Evolutionary conservation across 2,329 filamentous ascomycete species (phyloP).

Genomic region (Venturia effusa): DNA sequence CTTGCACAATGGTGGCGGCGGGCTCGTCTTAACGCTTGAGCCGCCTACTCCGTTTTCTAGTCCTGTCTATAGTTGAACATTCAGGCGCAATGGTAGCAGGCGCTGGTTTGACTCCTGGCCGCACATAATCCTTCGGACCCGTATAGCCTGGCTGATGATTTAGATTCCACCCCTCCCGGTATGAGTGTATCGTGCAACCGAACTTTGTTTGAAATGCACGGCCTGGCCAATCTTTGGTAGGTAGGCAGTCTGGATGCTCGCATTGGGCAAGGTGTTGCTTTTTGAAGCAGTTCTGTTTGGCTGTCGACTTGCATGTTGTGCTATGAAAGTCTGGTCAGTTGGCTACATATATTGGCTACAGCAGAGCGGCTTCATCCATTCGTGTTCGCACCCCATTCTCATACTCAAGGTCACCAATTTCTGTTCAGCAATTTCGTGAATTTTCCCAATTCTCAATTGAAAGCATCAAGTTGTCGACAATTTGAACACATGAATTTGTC

Average conservation of each 20-base stretch:
- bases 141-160: neutral
- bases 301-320: neutral
- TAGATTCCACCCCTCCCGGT: neutral
- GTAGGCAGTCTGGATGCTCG: neutral
- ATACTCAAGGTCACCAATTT: too few species aligned
- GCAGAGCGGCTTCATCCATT: neutral
- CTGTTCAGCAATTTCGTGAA: too few species aligned
- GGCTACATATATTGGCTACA: neutral
- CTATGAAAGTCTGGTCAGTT: neutral
- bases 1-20: neutral
- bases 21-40: neutral
- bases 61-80: neutral
- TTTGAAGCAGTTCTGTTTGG: neutral
- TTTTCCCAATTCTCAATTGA: neutral
- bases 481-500: neutral
- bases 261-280: constrained; percentile 1
- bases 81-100: neutral
- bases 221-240: neutral
- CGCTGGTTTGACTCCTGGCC: neutral
- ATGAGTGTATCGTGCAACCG: neutral
- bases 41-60: neutral
- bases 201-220: neutral
- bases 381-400: neutral
- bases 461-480: neutral
- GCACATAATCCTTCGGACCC: neutral